Percentiles rank a stretch among this genome's conserved stretches.
phyloP scores from a whole-genome alignment of 768 basidiomycete species.

The Pulveroboletus sp. region DNA sequence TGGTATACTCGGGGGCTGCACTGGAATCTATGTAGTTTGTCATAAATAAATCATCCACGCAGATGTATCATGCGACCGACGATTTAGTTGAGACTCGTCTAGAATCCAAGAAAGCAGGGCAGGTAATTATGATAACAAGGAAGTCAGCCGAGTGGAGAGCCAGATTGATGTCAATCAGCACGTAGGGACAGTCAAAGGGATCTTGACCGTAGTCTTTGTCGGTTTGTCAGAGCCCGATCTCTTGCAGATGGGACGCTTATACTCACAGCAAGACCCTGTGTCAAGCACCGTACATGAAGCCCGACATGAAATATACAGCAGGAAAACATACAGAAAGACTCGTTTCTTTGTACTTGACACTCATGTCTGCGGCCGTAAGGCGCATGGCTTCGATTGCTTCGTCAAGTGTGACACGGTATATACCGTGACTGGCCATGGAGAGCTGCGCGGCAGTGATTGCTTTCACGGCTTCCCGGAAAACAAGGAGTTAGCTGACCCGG shows the following conservation, averaged over 20 bases:
- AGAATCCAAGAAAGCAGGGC: neutral
- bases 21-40: no score
- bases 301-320: neutral
- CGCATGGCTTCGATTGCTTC: slow-evolving; percentile 97
- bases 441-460: slow-evolving; percentile 92
- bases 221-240: slow-evolving; percentile 8
- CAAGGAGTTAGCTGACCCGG: slow-evolving; percentile 4
- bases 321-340: slow-evolving; percentile 68
- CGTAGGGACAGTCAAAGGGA: slow-evolving; percentile 80
- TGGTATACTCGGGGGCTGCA: no score
- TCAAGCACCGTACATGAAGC: neutral
- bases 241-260: neutral
- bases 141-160: no score
- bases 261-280: slow-evolving; percentile 57
- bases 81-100: no score
- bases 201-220: slow-evolving; percentile 66
- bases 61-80: no score
- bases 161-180: slow-evolving; percentile 40
- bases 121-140: neutral
- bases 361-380: slow-evolving; percentile 91
- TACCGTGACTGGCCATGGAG: slow-evolving; percentile 86
- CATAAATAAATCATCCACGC: no score
- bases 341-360: slow-evolving; percentile 93
- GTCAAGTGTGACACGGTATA: slow-evolving; percentile 84
- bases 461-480: slow-evolving; percentile 63